Conservation (phyloP, 2,329 filamentous ascomycete species). For the Botrytis aclada region DNA sequence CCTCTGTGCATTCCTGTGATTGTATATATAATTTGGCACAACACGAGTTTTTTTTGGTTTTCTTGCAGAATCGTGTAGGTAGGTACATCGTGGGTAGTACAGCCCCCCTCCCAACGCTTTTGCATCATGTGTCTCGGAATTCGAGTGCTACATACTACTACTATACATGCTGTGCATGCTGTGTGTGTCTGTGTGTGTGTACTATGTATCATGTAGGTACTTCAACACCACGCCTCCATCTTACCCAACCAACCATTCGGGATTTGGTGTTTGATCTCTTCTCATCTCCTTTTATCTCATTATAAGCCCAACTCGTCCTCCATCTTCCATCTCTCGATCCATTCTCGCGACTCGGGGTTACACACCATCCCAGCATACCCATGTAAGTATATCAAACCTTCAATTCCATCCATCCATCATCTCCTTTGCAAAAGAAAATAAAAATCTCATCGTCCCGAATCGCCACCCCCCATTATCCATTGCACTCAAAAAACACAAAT, state of each 20-base stretch:
- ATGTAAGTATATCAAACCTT: neutral
- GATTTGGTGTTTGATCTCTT: neutral
- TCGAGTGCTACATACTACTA: neutral
- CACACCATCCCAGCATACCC: neutral
- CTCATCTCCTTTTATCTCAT: neutral
- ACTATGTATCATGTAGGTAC: neutral
- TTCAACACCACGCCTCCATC: neutral
- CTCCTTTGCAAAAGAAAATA: neutral
- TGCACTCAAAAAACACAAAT: neutral
- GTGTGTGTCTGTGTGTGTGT: neutral
- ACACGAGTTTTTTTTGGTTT: neutral
- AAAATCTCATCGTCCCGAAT: neutral
- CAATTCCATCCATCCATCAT: neutral
- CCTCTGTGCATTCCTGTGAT: neutral
- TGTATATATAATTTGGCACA: neutral
- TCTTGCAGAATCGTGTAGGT: neutral
- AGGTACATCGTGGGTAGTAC: neutral
- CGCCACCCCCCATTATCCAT: neutral
- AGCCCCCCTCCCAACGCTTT: neutral
- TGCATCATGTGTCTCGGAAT: slow-evolving; percentile 8
- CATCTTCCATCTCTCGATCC: neutral
- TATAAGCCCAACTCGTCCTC: neutral
- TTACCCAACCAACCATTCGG: neutral
- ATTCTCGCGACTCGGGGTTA: slow-evolving; percentile 2
- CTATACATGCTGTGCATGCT: neutral